Base-by-base conservation (phyloP, 257 asterid species). In the Nyctanthes arbortristis region DNA sequence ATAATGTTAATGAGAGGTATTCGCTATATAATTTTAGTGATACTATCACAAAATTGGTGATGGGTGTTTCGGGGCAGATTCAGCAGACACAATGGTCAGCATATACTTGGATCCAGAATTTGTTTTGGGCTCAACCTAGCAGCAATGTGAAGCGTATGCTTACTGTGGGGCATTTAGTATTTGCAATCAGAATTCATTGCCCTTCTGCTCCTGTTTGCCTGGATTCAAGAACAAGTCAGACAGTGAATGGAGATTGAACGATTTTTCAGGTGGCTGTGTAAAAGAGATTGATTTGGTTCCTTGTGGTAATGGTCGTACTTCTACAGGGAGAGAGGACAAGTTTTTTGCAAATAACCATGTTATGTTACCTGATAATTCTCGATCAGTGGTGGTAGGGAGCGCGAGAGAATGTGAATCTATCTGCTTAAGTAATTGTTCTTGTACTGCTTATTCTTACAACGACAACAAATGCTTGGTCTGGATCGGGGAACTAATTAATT, bases 361-460 rank as follows among this genome's bases (percentile, higher is more conserved):
- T 72, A 22, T 6, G 24, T 65, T 74, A 36, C 89, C 85, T 0
- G 30, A 3, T 2, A 14, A 68, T 66, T 4, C 73, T 31, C 71
- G 43, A 20, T 2, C 35, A 5, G 24, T 55, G 63, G 9, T 56
- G 0, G 81, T 13, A 57, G 75, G 73, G 40, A 74, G 62, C 37
- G 10, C 11, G 14, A 74, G 65, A 0, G 85, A 77, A 12, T 84
- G 89, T 56, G 78, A 82, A 65, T 65, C 77, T 2, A 35, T 63
- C 40, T 84, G 89, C 74, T 69, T 75, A 64, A 72, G 28, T 11
- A 75, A 72, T 52, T 84, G 89, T 59, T 72, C 85, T 72, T 84
- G 89, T 66, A 58, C 74, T 5, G 89, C 80, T 58, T 81, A 84
- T 73, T 72, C 79, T 5, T 84, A 68, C 63, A 69, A 73, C 45